A percentile compares a stretch with the other conserved stretches of the same genome.
Conservation (phyloP, 1,284 basidiomycete species). For the Pyrrhoderma lamaoense region DNA sequence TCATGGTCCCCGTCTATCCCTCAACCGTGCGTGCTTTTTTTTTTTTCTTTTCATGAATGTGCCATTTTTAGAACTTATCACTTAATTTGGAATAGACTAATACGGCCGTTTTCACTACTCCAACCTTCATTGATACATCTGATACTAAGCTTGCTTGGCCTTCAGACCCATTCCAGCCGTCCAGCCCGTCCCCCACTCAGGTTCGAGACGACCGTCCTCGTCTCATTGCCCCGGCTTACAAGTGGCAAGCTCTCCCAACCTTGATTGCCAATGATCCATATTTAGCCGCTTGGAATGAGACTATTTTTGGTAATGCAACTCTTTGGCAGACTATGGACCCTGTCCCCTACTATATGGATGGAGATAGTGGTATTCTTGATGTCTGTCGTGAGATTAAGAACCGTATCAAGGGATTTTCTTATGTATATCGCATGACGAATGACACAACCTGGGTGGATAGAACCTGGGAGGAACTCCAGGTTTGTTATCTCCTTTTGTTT, state of each 20-base stretch:
- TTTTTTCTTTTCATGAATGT: constrained; percentile 1
- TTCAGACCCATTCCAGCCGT: constrained; percentile 61
- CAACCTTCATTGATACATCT: constrained; percentile 58
- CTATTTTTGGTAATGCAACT: constrained; percentile 88
- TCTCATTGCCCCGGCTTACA: constrained; percentile 86
- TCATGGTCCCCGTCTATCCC: constrained; percentile 81
- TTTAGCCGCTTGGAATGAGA: constrained; percentile 82
- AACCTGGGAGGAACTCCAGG: constrained; percentile 76
- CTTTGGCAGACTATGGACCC: constrained; percentile 54
- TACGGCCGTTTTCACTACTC: constrained; percentile 65
- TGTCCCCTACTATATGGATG: constrained; percentile 72
- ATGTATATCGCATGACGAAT: constrained; percentile 86
- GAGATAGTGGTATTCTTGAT: constrained; percentile 89
- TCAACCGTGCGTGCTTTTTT: constrained; percentile 48
- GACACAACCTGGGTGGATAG: constrained; percentile 86
- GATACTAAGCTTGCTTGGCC: constrained; percentile 62
- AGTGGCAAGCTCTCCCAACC: constrained; percentile 81
- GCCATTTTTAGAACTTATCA: neutral
- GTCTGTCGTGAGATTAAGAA: constrained; percentile 85
- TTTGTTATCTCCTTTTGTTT: constrained; percentile 25
- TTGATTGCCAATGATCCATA: constrained; percentile 85
- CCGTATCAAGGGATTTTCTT: constrained; percentile 88
- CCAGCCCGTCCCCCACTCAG: constrained; percentile 47
- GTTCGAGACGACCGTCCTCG: constrained; percentile 81
- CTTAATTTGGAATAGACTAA: constrained; percentile 51